A percentile compares a stretch with the other conserved stretches of the same genome.
These are phyloP conservation scores for Paspalum vaginatum DNA, from an alignment of 176 grass and related monocot genomes.

Conservation along the genomic window DNA sequence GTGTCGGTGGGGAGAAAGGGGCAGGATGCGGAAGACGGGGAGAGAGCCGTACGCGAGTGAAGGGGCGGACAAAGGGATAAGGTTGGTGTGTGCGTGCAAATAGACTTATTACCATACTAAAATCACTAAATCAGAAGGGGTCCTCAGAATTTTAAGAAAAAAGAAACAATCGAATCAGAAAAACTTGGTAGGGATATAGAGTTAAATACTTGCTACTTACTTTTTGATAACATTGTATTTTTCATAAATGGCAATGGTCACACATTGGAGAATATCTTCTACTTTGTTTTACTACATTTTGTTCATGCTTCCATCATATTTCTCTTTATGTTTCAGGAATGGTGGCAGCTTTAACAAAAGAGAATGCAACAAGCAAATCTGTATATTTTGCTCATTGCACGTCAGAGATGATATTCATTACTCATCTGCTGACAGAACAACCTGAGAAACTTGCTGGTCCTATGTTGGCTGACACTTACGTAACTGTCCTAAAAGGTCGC, in stretches of 20 bases:
- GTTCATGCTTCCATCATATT: background rate
- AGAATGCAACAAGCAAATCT: conserved; percentile 99
- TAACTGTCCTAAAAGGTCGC: conserved; percentile 91
- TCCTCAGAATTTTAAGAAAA: conserved; percentile 22
- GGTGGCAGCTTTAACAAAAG: conserved; percentile 97
- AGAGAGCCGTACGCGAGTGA: too few species aligned
- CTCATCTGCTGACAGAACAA: conserved; percentile 86
- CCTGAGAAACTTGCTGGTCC: conserved; percentile 97
- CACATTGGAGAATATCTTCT: background rate
- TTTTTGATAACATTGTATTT: background rate
- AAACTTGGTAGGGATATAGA: background rate
- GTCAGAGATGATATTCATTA: conserved; percentile 99
- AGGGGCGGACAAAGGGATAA: too few species aligned
- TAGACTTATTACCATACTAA: too few species aligned
- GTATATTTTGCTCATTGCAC: conserved; percentile 99
- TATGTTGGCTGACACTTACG: conserved; percentile 89
- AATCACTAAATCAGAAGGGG: background rate
- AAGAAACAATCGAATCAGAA: background rate
- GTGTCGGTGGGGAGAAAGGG: too few species aligned
- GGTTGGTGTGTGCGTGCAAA: too few species aligned
- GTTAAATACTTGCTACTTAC: background rate
- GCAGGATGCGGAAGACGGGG: too few species aligned
- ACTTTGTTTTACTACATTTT: conserved; percentile 9
- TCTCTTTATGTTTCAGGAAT: conserved; percentile 68
- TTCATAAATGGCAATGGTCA: background rate